Base-by-base conservation (phyloP, 345 rosid genomes). In the Erucastrum elatum region DNA sequence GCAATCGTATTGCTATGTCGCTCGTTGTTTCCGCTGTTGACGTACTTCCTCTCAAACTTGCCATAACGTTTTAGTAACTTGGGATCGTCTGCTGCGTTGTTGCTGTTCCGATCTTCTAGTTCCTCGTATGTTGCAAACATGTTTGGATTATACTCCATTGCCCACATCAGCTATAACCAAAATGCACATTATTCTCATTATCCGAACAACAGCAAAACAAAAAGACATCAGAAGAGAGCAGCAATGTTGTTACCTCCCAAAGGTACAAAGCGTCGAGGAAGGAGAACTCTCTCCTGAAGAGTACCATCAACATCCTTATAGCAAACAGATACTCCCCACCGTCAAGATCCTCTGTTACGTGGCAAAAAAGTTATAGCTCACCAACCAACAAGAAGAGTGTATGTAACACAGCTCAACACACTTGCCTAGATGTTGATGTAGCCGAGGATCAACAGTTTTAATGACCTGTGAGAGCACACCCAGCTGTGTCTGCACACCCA, bases 321-420 rank as follows among this genome's bases (percentile, higher is more conserved):
- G 99, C 98, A 86, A 94, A 94, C 72, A 94, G 73, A 82, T 93
- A 94, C 84, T 93, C 91, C 6, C 98, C 98, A 53, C 95, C 98
- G 80, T 89, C 96, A 2, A 94, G 90, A 71, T 91, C 93, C 90
- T 86, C 98, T 94, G 92, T 55, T 74, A 87, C 26, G 58, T 71
- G 39, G 68, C 64, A 1, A 27, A 46, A 2, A 53, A 25, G 15
- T 72, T 35, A 77, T 21, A 51, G 68, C 13, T 64, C 10, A 70
- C 62, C 25, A 64, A 70, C 62, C 29, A 67, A 65, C 64, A 35
- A 5, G 64, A 82, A 46, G 73, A 68, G 59, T 39, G 2, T 62
- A 21, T 27, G 46, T 37, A 49, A 66, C 39, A 77, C 46, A 77
- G 67, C 34, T 64, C 59, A 46, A 12, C 75, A 63, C 9, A 35